Evolutionary conservation across 2,329 filamentous ascomycete species (phyloP).

Genomic region (Verticillium longisporum): DNA sequence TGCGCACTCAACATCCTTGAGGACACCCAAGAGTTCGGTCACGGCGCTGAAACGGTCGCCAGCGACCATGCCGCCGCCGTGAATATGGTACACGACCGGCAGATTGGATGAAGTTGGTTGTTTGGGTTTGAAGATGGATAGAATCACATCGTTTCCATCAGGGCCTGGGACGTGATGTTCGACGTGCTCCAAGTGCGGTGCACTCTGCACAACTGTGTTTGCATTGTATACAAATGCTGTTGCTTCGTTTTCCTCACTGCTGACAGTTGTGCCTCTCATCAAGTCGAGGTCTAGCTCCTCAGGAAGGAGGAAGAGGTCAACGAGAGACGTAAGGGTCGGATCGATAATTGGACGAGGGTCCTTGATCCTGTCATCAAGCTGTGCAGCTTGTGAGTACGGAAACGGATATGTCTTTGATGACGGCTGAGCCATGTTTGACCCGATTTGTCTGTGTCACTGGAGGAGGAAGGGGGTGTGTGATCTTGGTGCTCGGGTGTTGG

Average conservation of each 20-base stretch:
- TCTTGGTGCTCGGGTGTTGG: neutral
- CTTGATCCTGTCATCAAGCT: slow-evolving; percentile 13
- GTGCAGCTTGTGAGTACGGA: slow-evolving; percentile 12
- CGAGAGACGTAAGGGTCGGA: slow-evolving; percentile 9
- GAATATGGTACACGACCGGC: slow-evolving; percentile 14
- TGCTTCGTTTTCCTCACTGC: neutral
- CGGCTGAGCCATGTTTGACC: neutral
- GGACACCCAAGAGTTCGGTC: slow-evolving; percentile 12
- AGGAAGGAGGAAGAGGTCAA: slow-evolving; percentile 12
- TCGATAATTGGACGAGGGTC: slow-evolving; percentile 11
- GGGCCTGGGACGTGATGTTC: slow-evolving; percentile 6
- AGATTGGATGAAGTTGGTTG: neutral
- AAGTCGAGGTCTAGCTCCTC: slow-evolving; percentile 12
- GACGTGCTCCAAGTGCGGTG: slow-evolving; percentile 8
- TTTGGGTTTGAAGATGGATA: slow-evolving; percentile 15
- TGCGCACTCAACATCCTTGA: slow-evolving; percentile 11
- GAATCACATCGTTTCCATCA: slow-evolving; percentile 4
- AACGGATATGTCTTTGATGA: slow-evolving; percentile 5
- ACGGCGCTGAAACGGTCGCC: slow-evolving; percentile 15
- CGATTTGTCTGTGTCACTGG: too few relatives aligned
- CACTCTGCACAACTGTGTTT: slow-evolving; percentile 4
- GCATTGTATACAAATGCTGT: slow-evolving; percentile 8
- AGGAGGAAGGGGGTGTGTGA: too few relatives aligned
- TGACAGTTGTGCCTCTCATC: slow-evolving; percentile 7
- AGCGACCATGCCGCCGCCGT: slow-evolving; percentile 16